Conservation (phyloP, 192 early-diverging fungal species). For the Jimgerdemannia lactiflua region DNA sequence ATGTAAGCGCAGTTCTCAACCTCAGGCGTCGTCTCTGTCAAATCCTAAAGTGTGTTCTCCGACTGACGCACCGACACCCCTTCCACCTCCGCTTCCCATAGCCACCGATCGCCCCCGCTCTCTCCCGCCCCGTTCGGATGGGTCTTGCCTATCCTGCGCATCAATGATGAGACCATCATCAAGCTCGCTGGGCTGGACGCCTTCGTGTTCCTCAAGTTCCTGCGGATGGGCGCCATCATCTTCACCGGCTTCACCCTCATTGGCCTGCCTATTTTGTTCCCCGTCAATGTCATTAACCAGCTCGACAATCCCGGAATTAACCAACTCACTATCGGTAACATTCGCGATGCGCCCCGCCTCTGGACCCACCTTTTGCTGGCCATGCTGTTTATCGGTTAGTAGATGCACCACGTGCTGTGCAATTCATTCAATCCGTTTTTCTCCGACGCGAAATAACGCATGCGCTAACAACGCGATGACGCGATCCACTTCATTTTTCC, state of each 20-base stretch:
- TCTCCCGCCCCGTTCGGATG: constrained; percentile 24
- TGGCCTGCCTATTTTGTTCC: constrained; percentile 59
- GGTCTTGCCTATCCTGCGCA: constrained; percentile 53
- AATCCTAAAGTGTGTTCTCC: no score
- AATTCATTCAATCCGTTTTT: background rate
- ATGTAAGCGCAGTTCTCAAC: constrained; percentile 23
- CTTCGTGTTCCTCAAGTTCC: constrained; percentile 76
- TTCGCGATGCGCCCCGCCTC: constrained; percentile 45
- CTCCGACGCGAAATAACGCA: background rate
- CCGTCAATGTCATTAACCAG: constrained; percentile 64
- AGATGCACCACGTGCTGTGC: background rate
- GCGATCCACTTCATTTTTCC: background rate
- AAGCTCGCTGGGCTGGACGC: constrained; percentile 64
- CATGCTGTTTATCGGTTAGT: constrained; percentile 51
- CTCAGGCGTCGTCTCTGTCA: no score
- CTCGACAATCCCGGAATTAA: constrained; percentile 45
- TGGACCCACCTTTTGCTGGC: constrained; percentile 72
- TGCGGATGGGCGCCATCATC: constrained; percentile 61
- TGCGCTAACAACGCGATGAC: no score
- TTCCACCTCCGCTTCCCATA: background rate
- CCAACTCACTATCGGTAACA: constrained; percentile 69
- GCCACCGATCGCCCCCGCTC: background rate
- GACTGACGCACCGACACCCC: no score
- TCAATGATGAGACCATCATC: constrained; percentile 53
- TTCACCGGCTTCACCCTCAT: constrained; percentile 59